A percentile compares a stretch with the other conserved stretches of the same genome.
phyloP scores from a whole-genome alignment of 768 basidiomycete species.

The Rhizopogon roseolus region DNA sequence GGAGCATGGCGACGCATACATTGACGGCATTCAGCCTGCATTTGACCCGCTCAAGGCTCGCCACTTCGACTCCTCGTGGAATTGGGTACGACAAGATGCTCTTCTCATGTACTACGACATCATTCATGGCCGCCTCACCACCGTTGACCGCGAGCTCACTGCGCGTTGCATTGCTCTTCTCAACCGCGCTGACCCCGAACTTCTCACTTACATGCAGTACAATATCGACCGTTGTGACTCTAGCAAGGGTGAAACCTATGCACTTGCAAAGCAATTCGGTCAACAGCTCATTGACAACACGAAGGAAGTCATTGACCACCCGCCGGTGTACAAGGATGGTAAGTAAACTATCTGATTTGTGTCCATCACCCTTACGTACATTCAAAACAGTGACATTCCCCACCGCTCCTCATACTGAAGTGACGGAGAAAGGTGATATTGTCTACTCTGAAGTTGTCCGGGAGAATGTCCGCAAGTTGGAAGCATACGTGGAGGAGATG shows the following conservation, averaged over 20 bases:
- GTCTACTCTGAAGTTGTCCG: conserved; percentile 93
- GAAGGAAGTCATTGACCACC: conserved; percentile 70
- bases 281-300: conserved; percentile 95
- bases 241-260: conserved; percentile 84
- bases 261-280: conserved; percentile 95
- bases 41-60: conserved; percentile 97
- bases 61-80: conserved; percentile 98
- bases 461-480: conserved; percentile 93
- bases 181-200: conserved; percentile 92
- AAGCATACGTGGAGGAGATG: conserved; percentile 98
- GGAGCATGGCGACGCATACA: conserved; percentile 92
- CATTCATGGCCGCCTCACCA: conserved; percentile 90
- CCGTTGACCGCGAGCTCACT: conserved; percentile 94
- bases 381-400: conserved; percentile 82
- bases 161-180: conserved; percentile 96
- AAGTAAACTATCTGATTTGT: conserved; percentile 23
- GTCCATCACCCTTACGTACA: conserved; percentile 1
- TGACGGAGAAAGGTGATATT: conserved; percentile 91
- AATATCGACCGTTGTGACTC: conserved; percentile 82
- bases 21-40: conserved; percentile 91
- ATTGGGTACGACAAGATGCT: conserved; percentile 98
- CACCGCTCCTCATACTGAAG: conserved; percentile 92
- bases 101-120: conserved; percentile 98
- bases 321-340: conserved; percentile 97
- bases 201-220: conserved; percentile 94